Base-by-base conservation (phyloP, 441 rosid genomes). In the Erysimum pusillum region DNA sequence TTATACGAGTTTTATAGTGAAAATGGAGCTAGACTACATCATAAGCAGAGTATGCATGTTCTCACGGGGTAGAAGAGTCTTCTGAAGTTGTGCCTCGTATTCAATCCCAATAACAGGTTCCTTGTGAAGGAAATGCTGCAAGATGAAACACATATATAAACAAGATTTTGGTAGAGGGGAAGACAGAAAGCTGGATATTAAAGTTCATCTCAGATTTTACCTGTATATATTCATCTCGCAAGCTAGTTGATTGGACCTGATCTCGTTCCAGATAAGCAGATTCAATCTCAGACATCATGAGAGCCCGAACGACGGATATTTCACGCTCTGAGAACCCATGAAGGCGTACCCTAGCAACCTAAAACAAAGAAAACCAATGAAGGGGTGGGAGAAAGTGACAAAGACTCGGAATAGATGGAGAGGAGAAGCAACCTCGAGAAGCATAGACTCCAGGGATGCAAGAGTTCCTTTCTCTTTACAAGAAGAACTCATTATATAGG, bases 211-310 rank as follows among this genome's bases (percentile, higher is more conserved):
- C 39, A 45, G 65, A 74, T 63, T 64, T 63, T 87, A 92, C 99
- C 85, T 94, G 97, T 69, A 94, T 80, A 83, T 86, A 91, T 81
- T 91, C 99, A 87, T 94, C 97, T 28, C 92, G 82, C 81, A 94
- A 82, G 85, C 85, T 91, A 68, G 97, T 82, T 66, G 99, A 94
- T 67, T 92, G 97, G 82, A 84, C 86, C 85, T 94, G 97, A 80
- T 94, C 97, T 75, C 97, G 97, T 79, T 94, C 97, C 80, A 94
- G 85, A 88, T 86, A 94, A 71, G 99, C 97, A 71, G 99, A 94
- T 85, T 94, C 97, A 60, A 94, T 91, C 84, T 92, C 97, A 0
- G 97, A 92, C 96, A 94, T 87, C 75, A 89, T 80, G 63, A 90
- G 81, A 75, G 99, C 93, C 60, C 91, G 89, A 56, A 88, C 99